phyloP scores from a whole-genome alignment of 768 basidiomycete genomes.

The Naganishia randhawae region DNA sequence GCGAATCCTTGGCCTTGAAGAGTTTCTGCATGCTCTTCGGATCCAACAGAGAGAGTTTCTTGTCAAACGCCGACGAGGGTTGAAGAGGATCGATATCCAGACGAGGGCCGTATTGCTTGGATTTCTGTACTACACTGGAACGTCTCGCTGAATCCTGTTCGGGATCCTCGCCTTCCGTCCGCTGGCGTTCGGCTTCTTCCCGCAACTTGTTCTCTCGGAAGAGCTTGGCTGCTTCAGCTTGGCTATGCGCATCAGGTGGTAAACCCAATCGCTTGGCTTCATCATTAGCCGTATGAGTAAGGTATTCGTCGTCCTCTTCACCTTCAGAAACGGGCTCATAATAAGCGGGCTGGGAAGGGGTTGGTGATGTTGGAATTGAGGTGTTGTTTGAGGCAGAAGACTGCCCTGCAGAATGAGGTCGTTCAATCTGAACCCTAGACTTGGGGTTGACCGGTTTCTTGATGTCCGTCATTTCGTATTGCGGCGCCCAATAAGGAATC shows the following conservation, averaged over 20 bases:
- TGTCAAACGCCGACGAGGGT: conserved; percentile 75
- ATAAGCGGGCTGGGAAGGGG: conserved; percentile 55
- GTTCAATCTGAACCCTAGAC: conserved; percentile 57
- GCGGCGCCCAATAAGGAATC: conserved; percentile 96
- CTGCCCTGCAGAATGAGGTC: conserved; percentile 56
- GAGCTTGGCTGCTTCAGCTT: conserved; percentile 78
- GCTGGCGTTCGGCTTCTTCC: conserved; percentile 53
- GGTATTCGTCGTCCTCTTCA: conserved; percentile 73
- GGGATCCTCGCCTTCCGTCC: conserved; percentile 26
- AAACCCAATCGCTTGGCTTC: conserved; percentile 78
- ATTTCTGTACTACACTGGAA: conserved; percentile 17
- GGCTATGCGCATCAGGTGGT: conserved; percentile 56
- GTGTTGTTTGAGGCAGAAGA: conserved; percentile 48
- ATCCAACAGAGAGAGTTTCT: conserved; percentile 60
- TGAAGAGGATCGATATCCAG: conserved; percentile 76
- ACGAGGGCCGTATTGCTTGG: conserved; percentile 37
- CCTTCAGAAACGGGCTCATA: conserved; percentile 91
- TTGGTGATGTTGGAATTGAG: conserved; percentile 53
- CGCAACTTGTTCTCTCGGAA: conserved; percentile 71
- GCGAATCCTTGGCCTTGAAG: conserved; percentile 44
- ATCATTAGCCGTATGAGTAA: conserved; percentile 65
- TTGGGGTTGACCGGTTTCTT: conserved; percentile 84
- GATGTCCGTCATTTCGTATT: conserved; percentile 89
- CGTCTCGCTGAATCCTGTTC: conserved; percentile 11
- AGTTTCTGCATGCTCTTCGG: conserved; percentile 59